These are phyloP conservation scores for Salix arbutifolia DNA, from an alignment of 345 rosid genomes.

Conservation along the genomic window DNA sequence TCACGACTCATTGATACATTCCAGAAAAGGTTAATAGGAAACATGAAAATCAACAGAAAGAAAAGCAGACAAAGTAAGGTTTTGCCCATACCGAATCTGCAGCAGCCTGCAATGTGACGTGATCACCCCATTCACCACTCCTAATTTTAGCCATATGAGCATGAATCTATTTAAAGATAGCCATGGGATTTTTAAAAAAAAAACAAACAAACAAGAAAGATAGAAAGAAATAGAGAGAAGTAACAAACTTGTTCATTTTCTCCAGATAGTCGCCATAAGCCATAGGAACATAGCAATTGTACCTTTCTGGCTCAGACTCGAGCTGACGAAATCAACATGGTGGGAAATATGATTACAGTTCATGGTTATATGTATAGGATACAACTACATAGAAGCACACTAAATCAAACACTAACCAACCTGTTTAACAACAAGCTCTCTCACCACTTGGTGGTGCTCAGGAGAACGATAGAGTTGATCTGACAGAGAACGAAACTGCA, in stretches of 20 bases:
- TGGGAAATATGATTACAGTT: not conserved
- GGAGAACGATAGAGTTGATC: constrained; percentile 83
- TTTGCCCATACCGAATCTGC: constrained; percentile 45
- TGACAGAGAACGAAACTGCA: constrained; percentile 78
- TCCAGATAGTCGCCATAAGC: constrained; percentile 50
- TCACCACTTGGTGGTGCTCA: constrained; percentile 64
- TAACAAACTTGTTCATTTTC: constrained; percentile 49
- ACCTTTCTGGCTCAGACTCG: constrained; percentile 36
- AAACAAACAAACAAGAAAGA: no score
- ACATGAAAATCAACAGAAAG: not conserved
- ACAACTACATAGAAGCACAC: not conserved
- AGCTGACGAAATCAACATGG: constrained; percentile 37
- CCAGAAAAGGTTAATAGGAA: not conserved
- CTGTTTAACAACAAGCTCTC: constrained; percentile 66
- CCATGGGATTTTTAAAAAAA: not conserved
- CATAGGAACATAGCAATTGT: constrained; percentile 58
- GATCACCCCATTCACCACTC: constrained; percentile 72
- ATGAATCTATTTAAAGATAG: not conserved
- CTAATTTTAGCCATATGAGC: constrained; percentile 25
- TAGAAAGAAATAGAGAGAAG: constrained; percentile 1
- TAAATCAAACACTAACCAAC: constrained; percentile 26
- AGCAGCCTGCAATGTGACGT: constrained; percentile 67
- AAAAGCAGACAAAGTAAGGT: not conserved
- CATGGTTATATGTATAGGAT: not conserved
- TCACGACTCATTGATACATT: not conserved